Evolutionary conservation across 1,284 basidiomycete genomes (phyloP).

Genomic region (Ceratorhiza oryzae-sativae): DNA sequence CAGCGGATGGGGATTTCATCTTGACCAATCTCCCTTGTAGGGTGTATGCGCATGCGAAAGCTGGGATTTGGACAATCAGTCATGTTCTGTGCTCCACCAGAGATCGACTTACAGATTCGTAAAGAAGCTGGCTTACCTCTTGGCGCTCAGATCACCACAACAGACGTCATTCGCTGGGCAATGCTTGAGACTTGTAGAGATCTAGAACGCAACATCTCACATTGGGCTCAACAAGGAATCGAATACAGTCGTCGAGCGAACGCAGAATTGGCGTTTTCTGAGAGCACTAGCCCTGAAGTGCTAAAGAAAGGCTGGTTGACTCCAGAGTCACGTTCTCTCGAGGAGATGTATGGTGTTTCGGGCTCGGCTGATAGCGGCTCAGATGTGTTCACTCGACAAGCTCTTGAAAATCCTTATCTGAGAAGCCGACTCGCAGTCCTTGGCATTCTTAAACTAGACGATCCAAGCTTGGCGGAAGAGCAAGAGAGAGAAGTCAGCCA

Average conservation of each 20-base stretch:
- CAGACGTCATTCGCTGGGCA: constrained; percentile 32
- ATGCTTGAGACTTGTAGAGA: constrained; percentile 35
- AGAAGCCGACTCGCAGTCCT: background rate
- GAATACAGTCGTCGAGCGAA: constrained; percentile 52
- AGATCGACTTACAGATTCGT: constrained; percentile 56
- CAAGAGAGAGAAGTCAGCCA: constrained; percentile 58
- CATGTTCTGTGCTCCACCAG: constrained; percentile 59
- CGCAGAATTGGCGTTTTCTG: constrained; percentile 36
- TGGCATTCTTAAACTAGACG: background rate
- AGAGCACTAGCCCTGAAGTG: background rate
- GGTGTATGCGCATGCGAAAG: constrained; percentile 61
- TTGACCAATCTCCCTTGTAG: too few species aligned
- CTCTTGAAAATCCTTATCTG: constrained; percentile 53
- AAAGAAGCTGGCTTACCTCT: background rate
- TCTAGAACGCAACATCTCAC: constrained; percentile 10
- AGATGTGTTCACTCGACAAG: constrained; percentile 42
- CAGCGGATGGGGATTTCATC: too few species aligned
- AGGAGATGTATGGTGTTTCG: constrained; percentile 51
- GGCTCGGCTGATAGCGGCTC: constrained; percentile 47
- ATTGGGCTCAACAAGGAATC: constrained; percentile 55
- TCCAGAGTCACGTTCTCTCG: constrained; percentile 53
- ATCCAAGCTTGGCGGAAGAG: constrained; percentile 54
- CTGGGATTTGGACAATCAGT: constrained; percentile 60
- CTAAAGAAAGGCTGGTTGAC: constrained; percentile 52
- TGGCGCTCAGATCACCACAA: background rate